Evolutionary conservation across 768 basidiomycete genomes (phyloP), one percentile per base, ranked within the genome.

Genomic region (Paxillus involutus): DNA sequence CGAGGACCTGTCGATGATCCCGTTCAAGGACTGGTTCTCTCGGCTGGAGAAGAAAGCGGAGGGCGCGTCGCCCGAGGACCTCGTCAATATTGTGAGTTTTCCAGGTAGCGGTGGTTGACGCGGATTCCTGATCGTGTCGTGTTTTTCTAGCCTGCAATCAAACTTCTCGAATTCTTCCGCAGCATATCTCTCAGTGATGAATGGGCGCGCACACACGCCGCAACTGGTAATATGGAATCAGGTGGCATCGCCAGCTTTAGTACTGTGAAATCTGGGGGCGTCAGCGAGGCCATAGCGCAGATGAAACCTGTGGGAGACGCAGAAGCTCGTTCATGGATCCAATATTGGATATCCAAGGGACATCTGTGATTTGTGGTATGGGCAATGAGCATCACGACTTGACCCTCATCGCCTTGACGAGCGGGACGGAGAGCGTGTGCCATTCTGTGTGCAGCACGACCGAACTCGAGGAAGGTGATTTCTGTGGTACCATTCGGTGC

Each of bases 331-430:
- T 43, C 47, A 19, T 67, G 60, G 65, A 53, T 64, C 14, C 26
- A 50, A 5, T 64, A 66, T 32, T 66, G 65, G 65, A 41, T 49
- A 32, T 58, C 56, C 1, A 58, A 19, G 24, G 50, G 51, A n/a
- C 24, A 62, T 41, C 42, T 63, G 36, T 60, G 45, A 60, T 29
- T 40, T 7, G 39, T 40, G 11, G 62, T 55, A 6, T 63, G 60
- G 3, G 72, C 72, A 17, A 73, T 53, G 21, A 73, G 36, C 44
- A 69, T 69, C 8, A 72, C 61, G 4, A 71, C 69, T 30, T 63
- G 55, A 11, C 67, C 61, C 32, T 65, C 62, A 5, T 44, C n/a
- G 3, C 59, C 60, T 19, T 35, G 39, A 26, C 55, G 52, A 26
- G 44, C 44, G 11, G 62, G 63, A 26, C 53, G 52, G 37, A 63